A percentile compares a stretch with the other conserved stretches of the same genome.
Conservation (phyloP, 2,329 filamentous ascomycete genomes). For the Sclerotinia sclerotiorum region DNA sequence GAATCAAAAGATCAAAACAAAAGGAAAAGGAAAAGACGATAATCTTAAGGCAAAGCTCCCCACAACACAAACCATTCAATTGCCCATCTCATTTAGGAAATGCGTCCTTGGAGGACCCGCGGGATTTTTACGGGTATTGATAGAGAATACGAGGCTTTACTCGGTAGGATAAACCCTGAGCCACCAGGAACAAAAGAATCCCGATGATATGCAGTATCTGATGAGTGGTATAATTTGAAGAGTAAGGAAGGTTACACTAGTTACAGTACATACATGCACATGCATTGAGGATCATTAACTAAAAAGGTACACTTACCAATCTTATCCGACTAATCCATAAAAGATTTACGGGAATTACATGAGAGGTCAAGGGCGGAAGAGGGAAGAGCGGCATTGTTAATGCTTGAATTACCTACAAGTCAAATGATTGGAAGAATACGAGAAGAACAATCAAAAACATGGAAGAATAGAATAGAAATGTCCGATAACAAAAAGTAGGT, state of each 20-base stretch:
- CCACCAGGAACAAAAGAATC: conserved; percentile 10
- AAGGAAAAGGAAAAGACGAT: background rate
- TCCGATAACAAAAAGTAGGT: background rate
- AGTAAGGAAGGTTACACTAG: background rate
- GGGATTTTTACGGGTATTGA: conserved; percentile 2
- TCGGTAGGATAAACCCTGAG: background rate
- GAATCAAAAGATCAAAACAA: background rate
- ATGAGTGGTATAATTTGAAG: background rate
- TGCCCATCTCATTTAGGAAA: background rate
- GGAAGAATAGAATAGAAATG: background rate
- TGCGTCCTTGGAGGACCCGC: background rate
- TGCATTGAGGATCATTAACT: background rate
- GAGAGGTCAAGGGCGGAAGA: background rate
- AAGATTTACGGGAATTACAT: background rate
- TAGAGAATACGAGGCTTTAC: conserved; percentile 6
- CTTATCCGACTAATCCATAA: background rate
- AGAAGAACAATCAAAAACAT: background rate
- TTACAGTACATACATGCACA: too few species aligned
- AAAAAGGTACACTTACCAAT: background rate
- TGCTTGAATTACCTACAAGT: background rate
- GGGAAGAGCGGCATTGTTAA: background rate
- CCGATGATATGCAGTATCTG: background rate
- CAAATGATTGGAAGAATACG: background rate
- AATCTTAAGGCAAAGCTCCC: background rate
- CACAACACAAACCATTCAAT: background rate